phyloP scores from a whole-genome alignment of 306 rosid species.

The Prinsepia uniflora region DNA sequence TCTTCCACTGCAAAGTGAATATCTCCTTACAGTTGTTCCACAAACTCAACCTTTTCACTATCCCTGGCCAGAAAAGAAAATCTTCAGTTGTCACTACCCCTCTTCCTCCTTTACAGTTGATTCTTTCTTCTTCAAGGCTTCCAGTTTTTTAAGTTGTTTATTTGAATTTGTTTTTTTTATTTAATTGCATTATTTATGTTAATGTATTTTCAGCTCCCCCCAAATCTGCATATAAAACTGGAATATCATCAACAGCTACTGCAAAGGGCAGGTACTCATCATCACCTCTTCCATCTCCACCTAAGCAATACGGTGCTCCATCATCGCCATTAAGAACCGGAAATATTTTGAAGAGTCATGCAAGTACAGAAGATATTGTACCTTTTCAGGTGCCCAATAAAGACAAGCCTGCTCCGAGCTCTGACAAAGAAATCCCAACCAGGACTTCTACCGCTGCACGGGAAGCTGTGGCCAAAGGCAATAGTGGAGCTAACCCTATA shows the following conservation, averaged over 20 bases:
- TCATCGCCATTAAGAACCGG: conserved; percentile 58
- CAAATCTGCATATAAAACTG: conserved; percentile 55
- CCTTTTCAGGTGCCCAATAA: conserved; percentile 48
- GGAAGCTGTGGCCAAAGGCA: conserved; percentile 59
- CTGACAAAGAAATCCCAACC: conserved; percentile 56
- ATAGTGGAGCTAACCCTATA: conserved; percentile 45
- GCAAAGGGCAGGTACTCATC: conserved; percentile 59
- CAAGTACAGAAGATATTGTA: conserved; percentile 44
- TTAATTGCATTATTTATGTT: not conserved
- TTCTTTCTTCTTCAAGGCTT: not conserved
- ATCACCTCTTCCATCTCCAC: conserved; percentile 74
- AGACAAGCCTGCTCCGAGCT: conserved; percentile 43
- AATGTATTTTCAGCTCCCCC: conserved; percentile 53
- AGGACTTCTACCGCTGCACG: conserved; percentile 37
- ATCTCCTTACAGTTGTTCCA: not conserved
- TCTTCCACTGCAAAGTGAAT: not conserved
- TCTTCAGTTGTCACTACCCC: not conserved
- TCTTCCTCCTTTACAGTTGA: not conserved
- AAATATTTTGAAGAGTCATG: conserved; percentile 47
- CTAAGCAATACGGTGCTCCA: conserved; percentile 54
- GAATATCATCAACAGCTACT: conserved; percentile 46
- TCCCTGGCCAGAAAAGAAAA: not conserved
- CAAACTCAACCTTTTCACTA: not conserved
- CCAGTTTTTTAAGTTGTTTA: not conserved
- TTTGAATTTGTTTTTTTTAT: conserved; percentile 14